These are phyloP conservation scores for Leonotis leonurus DNA, from an alignment of 257 asterid genomes.

Conservation along the genomic window DNA sequence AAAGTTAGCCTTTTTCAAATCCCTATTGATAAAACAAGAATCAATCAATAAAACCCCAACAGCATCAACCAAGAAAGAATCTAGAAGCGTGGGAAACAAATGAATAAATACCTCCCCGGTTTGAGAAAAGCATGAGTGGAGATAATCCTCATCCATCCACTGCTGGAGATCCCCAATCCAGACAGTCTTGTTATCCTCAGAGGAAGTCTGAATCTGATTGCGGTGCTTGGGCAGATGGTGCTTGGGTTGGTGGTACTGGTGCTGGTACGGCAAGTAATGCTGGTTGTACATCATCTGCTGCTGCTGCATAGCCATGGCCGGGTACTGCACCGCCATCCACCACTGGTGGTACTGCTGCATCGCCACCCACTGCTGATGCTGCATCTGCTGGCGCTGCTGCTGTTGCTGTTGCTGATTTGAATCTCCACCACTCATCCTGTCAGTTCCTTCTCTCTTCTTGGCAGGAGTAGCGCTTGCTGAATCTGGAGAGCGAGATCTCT, in stretches of 20 bases:
- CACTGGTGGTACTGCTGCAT: conserved; percentile 78
- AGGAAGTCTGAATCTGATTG: conserved; percentile 42
- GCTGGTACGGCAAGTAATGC: conserved; percentile 54
- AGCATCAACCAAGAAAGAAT: not conserved
- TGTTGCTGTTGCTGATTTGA: conserved; percentile 43
- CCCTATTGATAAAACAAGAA: not conserved
- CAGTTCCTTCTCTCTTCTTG: conserved; percentile 8
- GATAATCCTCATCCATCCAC: conserved; percentile 85
- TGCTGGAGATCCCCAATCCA: conserved; percentile 93
- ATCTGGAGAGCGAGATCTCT: not conserved
- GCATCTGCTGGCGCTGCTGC: conserved; percentile 4
- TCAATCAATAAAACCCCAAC: not conserved
- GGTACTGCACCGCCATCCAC: conserved; percentile 86
- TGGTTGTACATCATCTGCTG: conserved; percentile 52
- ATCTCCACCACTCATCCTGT: conserved; percentile 67
- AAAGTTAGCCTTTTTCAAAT: too few relatives aligned
- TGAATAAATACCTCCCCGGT: conserved; percentile 79
- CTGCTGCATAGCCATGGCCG: conserved; percentile 57
- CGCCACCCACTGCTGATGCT: conserved; percentile 64
- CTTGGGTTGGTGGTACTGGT: conserved; percentile 36
- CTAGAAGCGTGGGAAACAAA: not conserved
- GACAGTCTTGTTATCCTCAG: conserved; percentile 74
- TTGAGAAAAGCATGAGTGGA: conserved; percentile 55
- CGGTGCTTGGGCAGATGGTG: too few relatives aligned
- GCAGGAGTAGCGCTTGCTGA: conserved; percentile 6